These are phyloP conservation scores for Talaromyces verruculosus DNA, from an alignment of 2,329 filamentous ascomycete genomes.

Conservation along the genomic window DNA sequence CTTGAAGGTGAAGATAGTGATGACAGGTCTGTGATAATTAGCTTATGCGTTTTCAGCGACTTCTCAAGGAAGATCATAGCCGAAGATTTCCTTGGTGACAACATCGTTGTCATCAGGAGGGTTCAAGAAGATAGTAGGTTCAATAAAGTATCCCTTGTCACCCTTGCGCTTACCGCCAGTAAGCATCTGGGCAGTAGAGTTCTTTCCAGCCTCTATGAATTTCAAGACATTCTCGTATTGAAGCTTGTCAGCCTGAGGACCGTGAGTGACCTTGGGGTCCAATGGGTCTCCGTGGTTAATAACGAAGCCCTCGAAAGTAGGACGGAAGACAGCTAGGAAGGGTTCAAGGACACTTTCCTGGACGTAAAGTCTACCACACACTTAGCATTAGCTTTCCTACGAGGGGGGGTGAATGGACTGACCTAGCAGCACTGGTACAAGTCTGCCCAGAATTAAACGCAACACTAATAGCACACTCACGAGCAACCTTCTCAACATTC, in stretches of 20 bases:
- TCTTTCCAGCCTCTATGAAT: slow-evolving; percentile 62
- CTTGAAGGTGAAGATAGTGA: slow-evolving; percentile 5
- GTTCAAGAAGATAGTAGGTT: slow-evolving; percentile 55
- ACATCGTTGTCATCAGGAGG: slow-evolving; percentile 65
- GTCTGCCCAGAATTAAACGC: slow-evolving; percentile 56
- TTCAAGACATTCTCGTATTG: slow-evolving; percentile 82
- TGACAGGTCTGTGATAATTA: slow-evolving; percentile 43
- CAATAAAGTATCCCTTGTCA: slow-evolving; percentile 77
- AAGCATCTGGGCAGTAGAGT: slow-evolving; percentile 61
- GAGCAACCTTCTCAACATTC: slow-evolving; percentile 39
- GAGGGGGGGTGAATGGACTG: not conserved
- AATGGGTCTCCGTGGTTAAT: slow-evolving; percentile 61
- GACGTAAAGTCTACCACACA: slow-evolving; percentile 57
- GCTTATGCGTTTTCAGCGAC: slow-evolving; percentile 47
- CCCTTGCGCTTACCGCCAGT: slow-evolving; percentile 68
- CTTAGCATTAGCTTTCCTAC: slow-evolving; percentile 46
- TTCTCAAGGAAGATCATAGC: slow-evolving; percentile 51
- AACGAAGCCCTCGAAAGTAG: not conserved
- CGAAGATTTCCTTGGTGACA: slow-evolving; percentile 71
- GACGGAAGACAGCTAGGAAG: slow-evolving; percentile 42
- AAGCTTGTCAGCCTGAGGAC: slow-evolving; percentile 74
- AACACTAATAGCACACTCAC: slow-evolving; percentile 46
- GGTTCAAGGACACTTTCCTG: slow-evolving; percentile 54
- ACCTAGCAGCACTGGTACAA: not conserved
- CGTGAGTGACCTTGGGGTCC: slow-evolving; percentile 73